Evolutionary conservation across 2,329 filamentous ascomycete genomes (phyloP).

Genomic region (Didymellaceae sp.): DNA sequence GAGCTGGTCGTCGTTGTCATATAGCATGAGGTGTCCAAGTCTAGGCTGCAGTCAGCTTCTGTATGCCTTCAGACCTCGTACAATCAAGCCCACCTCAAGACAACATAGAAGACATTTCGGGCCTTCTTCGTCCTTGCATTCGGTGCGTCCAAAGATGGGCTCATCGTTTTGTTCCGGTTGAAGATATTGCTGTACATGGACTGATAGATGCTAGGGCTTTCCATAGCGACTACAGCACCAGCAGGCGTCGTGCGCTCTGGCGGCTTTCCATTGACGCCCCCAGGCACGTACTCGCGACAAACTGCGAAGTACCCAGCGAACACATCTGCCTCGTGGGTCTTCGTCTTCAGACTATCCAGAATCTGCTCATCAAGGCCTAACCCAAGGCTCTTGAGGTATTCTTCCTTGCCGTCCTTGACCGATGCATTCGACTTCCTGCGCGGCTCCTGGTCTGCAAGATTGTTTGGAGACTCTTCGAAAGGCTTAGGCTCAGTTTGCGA

Average conservation of each 20-base stretch:
- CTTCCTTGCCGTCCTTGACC: slow-evolving; percentile 16
- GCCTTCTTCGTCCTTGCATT: slow-evolving; percentile 65
- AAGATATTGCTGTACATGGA: slow-evolving; percentile 98
- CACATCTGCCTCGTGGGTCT: slow-evolving; percentile 71
- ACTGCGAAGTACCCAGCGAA: slow-evolving; percentile 95
- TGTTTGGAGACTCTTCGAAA: slow-evolving; percentile 9
- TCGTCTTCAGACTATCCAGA: slow-evolving; percentile 32
- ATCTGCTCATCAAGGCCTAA: slow-evolving; percentile 32
- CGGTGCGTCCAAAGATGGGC: slow-evolving; percentile 60
- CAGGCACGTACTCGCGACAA: slow-evolving; percentile 88
- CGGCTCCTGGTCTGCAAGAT: slow-evolving; percentile 8
- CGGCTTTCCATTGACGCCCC: slow-evolving; percentile 90
- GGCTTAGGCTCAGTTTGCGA: slow-evolving; percentile 19
- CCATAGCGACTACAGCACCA: slow-evolving; percentile 76
- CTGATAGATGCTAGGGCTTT: slow-evolving; percentile 95
- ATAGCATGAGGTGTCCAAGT: slow-evolving; percentile 92
- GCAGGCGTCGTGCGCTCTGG: slow-evolving; percentile 84
- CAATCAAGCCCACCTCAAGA: slow-evolving; percentile 69
- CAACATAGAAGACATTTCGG: slow-evolving; percentile 91
- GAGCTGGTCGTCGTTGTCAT: slow-evolving; percentile 92
- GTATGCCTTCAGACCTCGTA: too few species aligned
- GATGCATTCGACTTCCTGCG: slow-evolving; percentile 24
- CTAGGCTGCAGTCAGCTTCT: slow-evolving; percentile 25
- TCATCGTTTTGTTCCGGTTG: slow-evolving; percentile 70
- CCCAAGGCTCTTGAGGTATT: slow-evolving; percentile 23